Percentiles rank a stretch among this genome's conserved stretches.
Evolutionary conservation across 768 basidiomycete genomes (phyloP).

Genomic region (Leccinum incarnatum): DNA sequence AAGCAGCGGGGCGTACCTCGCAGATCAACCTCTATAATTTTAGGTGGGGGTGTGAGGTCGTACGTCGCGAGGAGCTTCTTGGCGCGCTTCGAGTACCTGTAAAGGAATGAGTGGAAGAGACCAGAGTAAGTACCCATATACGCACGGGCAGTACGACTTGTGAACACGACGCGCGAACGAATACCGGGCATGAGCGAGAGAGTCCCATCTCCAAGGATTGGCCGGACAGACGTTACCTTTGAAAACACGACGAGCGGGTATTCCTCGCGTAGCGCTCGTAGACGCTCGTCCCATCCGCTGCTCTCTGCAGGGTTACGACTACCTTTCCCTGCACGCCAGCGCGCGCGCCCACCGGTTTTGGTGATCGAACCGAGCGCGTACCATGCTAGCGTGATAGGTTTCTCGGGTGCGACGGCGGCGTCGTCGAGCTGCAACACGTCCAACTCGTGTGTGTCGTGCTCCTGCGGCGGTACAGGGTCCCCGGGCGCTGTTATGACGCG

Average conservation of each 20-base stretch:
- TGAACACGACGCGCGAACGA: neutral
- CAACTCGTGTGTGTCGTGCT: neutral
- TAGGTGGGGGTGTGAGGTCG: constrained; percentile 59
- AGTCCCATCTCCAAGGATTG: neutral
- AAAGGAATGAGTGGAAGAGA: neutral
- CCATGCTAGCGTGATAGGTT: constrained; percentile 48
- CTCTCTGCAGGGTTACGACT: constrained; percentile 34
- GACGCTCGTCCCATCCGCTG: constrained; percentile 33
- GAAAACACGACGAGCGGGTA: constrained; percentile 78
- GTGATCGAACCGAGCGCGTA: constrained; percentile 47
- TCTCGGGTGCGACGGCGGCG: constrained; percentile 44
- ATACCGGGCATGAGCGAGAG: neutral
- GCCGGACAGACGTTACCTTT: constrained; percentile 50
- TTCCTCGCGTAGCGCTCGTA: constrained; percentile 41
- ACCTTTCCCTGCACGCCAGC: constrained; percentile 5
- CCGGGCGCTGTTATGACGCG: constrained; percentile 17
- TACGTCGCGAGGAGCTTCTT: constrained; percentile 56
- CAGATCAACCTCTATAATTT: constrained; percentile 72
- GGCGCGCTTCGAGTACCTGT: constrained; percentile 30
- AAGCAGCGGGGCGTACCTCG: constrained; percentile 44
- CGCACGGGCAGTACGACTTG: constrained; percentile 73
- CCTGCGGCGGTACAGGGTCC: constrained; percentile 6
- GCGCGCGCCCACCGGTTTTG: neutral
- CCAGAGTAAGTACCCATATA: neutral
- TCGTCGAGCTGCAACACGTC: constrained; percentile 14